Evolutionary conservation across 2,329 filamentous ascomycete genomes (phyloP), one percentile per base, ranked within the genome.

Genomic region (Penicillium janthinellum): DNA sequence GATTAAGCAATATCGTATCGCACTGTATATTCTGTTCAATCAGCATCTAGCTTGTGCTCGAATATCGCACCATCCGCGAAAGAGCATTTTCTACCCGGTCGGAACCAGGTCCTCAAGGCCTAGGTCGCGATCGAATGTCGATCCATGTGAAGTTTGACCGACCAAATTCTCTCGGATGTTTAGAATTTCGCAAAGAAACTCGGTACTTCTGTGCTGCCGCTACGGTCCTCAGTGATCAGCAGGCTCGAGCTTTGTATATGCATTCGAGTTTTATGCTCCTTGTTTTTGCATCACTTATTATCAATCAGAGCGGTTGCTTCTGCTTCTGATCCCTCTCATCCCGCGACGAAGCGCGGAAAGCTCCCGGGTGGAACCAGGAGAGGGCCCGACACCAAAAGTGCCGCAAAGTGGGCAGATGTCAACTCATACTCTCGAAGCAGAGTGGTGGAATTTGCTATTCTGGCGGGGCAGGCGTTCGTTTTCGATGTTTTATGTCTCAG

Each of bases 321-420:
- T 45, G 12, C 11, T 49, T 49, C 47, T 35, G 28, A 49, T 35
- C 47, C 45, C n/a, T 49, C 47, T 49, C 47, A 35, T 49, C 17
- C 47, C 28, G n/a, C 47, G 12, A 52, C 39, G 34, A 34, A 25
- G 49, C 49, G 49, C 49, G 49, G 49, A 52, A 39, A 25, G 49
- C 49, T 38, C 39, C 49, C 49, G 49, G 35, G 49, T 52, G 49
- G 42, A 20, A 25, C n/a, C 42, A n/a, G 42, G 42, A 17, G 14
- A 7, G 14, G 48, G 48, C 31, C 48, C 48, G 20, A 50, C 35
- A 51, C 39, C 49, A 49, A 49, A 48, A 35, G 47, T 34, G 47
- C 31, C 47, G 47, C 31, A 35, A 31, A 48, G 25, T 49, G n/a
- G 45, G 28, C 47, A 25, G n/a, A 35, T 35, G 25, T 47, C 47